Percentiles rank a stretch among this genome's conserved stretches.
Conservation (phyloP, 495 filamentous ascomycete species). For the Amphirosellinia nigrospora region DNA sequence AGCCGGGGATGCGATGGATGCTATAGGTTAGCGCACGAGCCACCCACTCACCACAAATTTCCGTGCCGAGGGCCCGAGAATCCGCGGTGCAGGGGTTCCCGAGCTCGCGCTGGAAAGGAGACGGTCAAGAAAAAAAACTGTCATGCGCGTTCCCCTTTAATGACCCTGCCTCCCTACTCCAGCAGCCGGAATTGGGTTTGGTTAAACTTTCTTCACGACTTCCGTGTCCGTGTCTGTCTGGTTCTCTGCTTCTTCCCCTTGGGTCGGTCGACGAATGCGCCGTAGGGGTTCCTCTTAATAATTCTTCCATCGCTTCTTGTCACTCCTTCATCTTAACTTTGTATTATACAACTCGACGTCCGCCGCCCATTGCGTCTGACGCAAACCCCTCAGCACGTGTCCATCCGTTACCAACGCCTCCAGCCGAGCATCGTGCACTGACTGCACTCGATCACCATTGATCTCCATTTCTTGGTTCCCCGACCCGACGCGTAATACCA, state of each 20-base stretch:
- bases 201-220: constrained; percentile 32
- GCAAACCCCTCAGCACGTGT: neutral
- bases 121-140: constrained; percentile 9
- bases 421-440: neutral
- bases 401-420: constrained; percentile 8
- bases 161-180: constrained; percentile 12
- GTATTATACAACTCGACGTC: constrained; percentile 9
- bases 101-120: neutral
- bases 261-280: constrained; percentile 23
- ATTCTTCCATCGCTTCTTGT: constrained; percentile 34
- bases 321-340: constrained; percentile 40
- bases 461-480: constrained; percentile 19
- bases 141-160: constrained; percentile 16
- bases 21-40: neutral
- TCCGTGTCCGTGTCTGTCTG: no score
- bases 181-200: neutral
- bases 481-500: constrained; percentile 9
- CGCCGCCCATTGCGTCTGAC: neutral
- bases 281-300: constrained; percentile 18
- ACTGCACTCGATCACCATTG: neutral
- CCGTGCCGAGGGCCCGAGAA: constrained; percentile 27
- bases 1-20: neutral
- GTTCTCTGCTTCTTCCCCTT: constrained; percentile 19
- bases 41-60: no score
- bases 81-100: constrained; percentile 12